Evolutionary conservation across 2,329 filamentous ascomycete genomes (phyloP), one percentile per base, ranked within the genome.

Genomic region (Dendryphion nanum): DNA sequence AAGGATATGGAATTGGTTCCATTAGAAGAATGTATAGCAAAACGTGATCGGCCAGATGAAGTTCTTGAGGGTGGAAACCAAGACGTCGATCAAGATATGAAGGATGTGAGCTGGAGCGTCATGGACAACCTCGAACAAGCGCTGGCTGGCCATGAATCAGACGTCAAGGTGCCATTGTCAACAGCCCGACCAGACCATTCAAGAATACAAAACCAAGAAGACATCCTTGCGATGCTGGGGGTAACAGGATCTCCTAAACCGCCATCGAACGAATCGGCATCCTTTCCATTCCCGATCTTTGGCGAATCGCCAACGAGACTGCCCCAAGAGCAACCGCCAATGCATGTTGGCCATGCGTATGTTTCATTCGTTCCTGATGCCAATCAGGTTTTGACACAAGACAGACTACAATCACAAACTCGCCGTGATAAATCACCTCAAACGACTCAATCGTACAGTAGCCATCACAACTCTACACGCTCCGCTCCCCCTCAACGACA

Each of bases 1-100:
- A 48, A 41, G 2, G 55, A 69, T n/a, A 63, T 64, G 39, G 54
- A 64, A 5, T 46, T 72, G 10, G 53, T 76, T 23, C 57, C 69
- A 3, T 44, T 75, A 30, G 61, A 68, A 24, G 67, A 73, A 16
- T 66, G 73, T 18, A 61, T 70, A 26, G 50, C 60, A 7, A 61
- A 67, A 35, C 66, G 68, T 31, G 58, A 69, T 40, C 59, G 63
- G 4, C 57, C 58, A 2, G 64, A 71, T 40, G 56, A 55, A 31
- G 37, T 30, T 12, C 16, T 47, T 7, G 40, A 59, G 29, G 40
- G 52, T 3, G 48, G 29, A 38, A 50, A 36, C 33, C 50, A 52
- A 26, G 53, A 47, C 7, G 57, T 56, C 38, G 58, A 61, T 34
- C 46, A 63, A 41, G 61, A 61, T 14, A 61, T 65, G 54, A 47